These are phyloP conservation scores for Pyrenophora tritici-repentis DNA, from an alignment of 2,329 filamentous ascomycete genomes.

Conservation along the genomic window DNA sequence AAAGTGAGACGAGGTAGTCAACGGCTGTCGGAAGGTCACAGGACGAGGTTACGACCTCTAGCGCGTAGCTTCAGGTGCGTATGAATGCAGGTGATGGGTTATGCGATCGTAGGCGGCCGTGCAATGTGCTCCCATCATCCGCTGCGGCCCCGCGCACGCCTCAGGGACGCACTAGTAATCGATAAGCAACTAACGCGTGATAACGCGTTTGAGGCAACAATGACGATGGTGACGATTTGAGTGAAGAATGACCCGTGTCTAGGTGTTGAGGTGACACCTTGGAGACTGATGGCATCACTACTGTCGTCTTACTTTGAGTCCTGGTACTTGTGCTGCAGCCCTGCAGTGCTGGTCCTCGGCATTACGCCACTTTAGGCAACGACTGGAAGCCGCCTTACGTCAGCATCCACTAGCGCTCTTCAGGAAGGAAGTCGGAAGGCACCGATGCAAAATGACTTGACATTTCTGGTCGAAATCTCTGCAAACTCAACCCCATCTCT, in stretches of 20 bases:
- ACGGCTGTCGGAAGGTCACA: slow-evolving; percentile 7
- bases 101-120: slow-evolving; percentile 26
- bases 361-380: slow-evolving; percentile 8
- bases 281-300: neutral
- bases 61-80: slow-evolving; percentile 23
- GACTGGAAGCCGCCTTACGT: slow-evolving; percentile 18
- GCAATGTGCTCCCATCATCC: slow-evolving; percentile 10
- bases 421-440: slow-evolving; percentile 28
- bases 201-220: slow-evolving; percentile 12
- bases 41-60: slow-evolving; percentile 13
- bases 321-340: neutral
- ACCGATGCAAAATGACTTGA: slow-evolving; percentile 17
- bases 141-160: slow-evolving; percentile 20
- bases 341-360: neutral
- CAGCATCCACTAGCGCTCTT: slow-evolving; percentile 25
- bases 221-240: neutral
- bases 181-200: slow-evolving; percentile 26
- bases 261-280: too few species aligned
- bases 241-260: neutral
- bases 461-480: neutral
- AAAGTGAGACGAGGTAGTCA: neutral
- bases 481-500: neutral
- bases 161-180: slow-evolving; percentile 25
- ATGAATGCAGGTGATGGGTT: slow-evolving; percentile 36
- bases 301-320: neutral